Base-by-base conservation (phyloP, 768 basidiomycete genomes). In the Boletus sp. region DNA sequence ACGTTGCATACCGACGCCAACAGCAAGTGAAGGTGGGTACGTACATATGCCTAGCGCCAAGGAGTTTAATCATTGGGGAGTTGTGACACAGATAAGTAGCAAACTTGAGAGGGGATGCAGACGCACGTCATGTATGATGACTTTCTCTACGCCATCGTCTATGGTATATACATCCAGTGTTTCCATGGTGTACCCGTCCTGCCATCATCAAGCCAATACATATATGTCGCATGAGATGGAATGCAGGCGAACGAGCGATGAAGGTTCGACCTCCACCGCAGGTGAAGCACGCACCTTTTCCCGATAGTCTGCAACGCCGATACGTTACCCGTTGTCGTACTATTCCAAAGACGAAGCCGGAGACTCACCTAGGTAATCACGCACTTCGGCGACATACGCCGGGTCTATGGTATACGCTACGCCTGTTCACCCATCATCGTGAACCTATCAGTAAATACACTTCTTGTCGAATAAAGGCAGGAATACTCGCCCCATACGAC, bases 181-280 rank as follows among this genome's bases (percentile, higher is more conserved):
- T 60, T 95, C 90, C 67, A 88, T 74, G 9, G 92, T 93, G 72
- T 97, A 98, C 21, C 95, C 94, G 63, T 95, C 93, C 90, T 94
- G 35, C 25, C 40, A 37, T 34, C 15, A 23, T 30, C 27, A 35
- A 37, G 6, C 7, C 41, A 29, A 32, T 21, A 11, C 2, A 37
- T 37, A 7, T 29, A 1, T 27, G 27, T 44, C 5, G 17, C 23
- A 7, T 49, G 23, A 47, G 55, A 43, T 6, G 8, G 23, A 17
- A 39, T 15, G 13, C 25, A 13, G n/a, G 21, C 25, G 7, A 23
- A 6, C 13, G 29, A 50, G 17, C 29, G 1, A 30, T n/a, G 25
- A 25, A 45, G 14, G 2, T 17, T 21, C 25, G 30, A 33, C 49
- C 7, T 17, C 46, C 25, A 38, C 11, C 5, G 27, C 39, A 33